Evolutionary conservation across 2,329 filamentous ascomycete genomes (phyloP).

Genomic region (Colletotrichum magnum): DNA sequence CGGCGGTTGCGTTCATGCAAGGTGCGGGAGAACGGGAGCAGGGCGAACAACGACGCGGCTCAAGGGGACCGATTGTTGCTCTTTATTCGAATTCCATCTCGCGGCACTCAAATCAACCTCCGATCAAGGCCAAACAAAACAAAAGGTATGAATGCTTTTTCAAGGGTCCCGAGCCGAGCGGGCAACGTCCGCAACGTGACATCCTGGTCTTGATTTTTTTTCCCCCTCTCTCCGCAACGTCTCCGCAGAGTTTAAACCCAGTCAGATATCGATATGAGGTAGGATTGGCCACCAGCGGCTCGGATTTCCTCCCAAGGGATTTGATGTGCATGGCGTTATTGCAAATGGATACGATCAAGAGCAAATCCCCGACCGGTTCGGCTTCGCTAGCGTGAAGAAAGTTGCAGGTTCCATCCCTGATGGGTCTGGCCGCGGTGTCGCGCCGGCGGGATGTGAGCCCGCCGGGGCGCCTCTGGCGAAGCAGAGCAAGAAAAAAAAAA

Average conservation of each 20-base stretch:
- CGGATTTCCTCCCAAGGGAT: background rate
- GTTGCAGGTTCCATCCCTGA: constrained; percentile 13
- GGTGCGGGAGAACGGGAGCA: constrained; percentile 1
- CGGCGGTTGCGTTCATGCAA: constrained; percentile 30
- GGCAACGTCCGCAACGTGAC: constrained; percentile 18
- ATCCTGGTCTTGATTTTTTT: background rate
- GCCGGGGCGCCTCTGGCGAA: background rate
- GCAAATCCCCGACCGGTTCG: constrained; percentile 1
- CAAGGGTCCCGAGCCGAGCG: background rate
- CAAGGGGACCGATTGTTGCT: too few relatives aligned
- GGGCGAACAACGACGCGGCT: too few relatives aligned
- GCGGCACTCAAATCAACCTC: background rate
- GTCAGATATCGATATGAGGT: constrained; percentile 1
- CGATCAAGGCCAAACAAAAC: background rate
- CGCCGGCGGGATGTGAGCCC: constrained; percentile 1
- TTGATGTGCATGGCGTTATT: constrained; percentile 31
- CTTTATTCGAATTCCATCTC: too few relatives aligned
- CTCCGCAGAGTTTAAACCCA: background rate
- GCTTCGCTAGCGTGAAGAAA: background rate
- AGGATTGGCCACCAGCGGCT: constrained; percentile 20
- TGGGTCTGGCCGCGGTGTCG: constrained; percentile 13
- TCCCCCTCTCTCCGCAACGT: background rate
- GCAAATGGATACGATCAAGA: constrained; percentile 9
- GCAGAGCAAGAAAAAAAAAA: background rate
- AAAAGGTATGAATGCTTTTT: background rate